Evolutionary conservation across 371 early-diverging fungal genomes (phyloP), one percentile per base, ranked within the genome.

Genomic region (Syncephalis plumigaleata): DNA sequence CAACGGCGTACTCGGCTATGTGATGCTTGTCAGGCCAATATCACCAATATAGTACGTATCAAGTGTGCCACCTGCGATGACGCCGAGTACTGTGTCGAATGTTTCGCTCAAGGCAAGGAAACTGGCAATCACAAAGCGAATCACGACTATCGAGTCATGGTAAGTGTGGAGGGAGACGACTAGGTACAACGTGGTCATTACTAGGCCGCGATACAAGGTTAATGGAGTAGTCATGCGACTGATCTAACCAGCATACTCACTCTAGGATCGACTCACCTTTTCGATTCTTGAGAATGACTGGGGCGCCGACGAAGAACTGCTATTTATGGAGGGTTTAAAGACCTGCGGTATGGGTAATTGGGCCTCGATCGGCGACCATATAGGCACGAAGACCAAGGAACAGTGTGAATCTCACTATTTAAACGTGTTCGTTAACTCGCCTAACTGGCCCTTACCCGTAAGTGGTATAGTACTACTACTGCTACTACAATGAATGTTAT

Each of bases 321-420:
- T 93, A 44, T 68, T 99, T 54, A 79, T 97, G 27, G 94, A 97
- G 54, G 92, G 86, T 2, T 69, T 91, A 24, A 82, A 87, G 56
- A 76, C 78, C 59, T 87, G 76, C 64, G 99, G 98, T 17, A 73
- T 98, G 48, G 98, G 98, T 39, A 98, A 96, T 67, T 98, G 96
- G 95, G 82, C 81, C 55, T 91, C 87, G 38, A 84, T 95, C 39
- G 79, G 94, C 0, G 87, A 83, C 46, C 84, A 92, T 57, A 77
- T 98, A 11, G 91, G 96, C 1, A 82, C 89, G 16, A 92, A 93
- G 59, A 77, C 79, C 23, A 73, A 77, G 44, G 68, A 77, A 25
- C 93, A 97, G 55, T 86, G 91, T 56, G 84, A 87, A 50, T 70
- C 75, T 36, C 98, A 98, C 57, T 99, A 98, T 64, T 61, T 81